A percentile compares a stretch with the other conserved stretches of the same genome.
These are phyloP conservation scores for Apocynum venetum DNA, from an alignment of 257 asterid species.

Conservation along the genomic window DNA sequence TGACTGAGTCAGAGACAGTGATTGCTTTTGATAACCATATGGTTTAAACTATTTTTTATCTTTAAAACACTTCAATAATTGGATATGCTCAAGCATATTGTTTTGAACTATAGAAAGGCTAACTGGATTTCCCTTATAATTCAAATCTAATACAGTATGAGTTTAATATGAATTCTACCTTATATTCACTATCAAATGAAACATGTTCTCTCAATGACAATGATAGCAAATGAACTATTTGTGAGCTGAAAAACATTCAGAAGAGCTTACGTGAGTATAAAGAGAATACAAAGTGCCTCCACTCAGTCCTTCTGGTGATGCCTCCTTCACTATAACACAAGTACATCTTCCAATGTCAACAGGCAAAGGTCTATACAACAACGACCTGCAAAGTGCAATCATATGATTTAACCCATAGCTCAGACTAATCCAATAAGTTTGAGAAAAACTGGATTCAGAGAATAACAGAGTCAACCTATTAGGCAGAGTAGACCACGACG, in stretches of 20 bases:
- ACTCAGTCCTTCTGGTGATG: constrained; percentile 50
- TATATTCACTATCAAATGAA: neutral
- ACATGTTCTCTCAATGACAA: neutral
- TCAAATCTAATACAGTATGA: neutral
- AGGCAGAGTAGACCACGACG: constrained; percentile 90
- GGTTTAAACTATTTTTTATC: neutral
- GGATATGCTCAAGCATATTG: too few species aligned
- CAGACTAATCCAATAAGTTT: neutral
- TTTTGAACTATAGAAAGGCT: neutral
- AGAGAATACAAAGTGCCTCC: constrained; percentile 71
- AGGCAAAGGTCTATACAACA: constrained; percentile 86
- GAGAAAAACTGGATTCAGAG: too few species aligned
- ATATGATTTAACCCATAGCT: neutral
- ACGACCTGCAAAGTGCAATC: constrained; percentile 40
- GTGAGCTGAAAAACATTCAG: neutral
- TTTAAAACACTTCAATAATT: neutral
- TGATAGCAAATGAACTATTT: neutral
- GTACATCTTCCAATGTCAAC: constrained; percentile 83
- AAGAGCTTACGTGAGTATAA: constrained; percentile 65
- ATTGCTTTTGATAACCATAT: neutral
- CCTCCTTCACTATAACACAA: constrained; percentile 83
- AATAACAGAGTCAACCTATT: constrained; percentile 42
- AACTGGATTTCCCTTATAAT: neutral
- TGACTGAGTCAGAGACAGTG: neutral
- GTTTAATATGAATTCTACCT: neutral